Conservation (phyloP, 208 protist genomes). For the Wallacemonas sp. region DNA sequence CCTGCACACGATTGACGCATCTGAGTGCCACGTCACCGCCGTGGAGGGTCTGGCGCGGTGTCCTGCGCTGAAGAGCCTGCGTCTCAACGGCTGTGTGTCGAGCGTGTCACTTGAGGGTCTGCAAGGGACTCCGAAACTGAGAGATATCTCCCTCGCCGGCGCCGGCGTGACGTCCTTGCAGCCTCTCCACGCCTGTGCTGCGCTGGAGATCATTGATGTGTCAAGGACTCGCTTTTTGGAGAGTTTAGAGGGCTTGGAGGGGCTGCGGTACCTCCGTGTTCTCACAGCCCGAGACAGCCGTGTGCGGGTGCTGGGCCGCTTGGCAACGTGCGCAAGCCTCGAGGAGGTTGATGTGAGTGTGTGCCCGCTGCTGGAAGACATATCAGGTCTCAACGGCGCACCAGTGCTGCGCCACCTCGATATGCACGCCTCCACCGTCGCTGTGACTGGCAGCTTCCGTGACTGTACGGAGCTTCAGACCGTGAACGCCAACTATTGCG, state of each 20-base stretch:
- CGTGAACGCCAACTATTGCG: not conserved
- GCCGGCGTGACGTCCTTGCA: not conserved
- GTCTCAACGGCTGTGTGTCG: not conserved
- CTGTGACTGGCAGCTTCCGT: not conserved
- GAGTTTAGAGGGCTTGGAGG: not conserved
- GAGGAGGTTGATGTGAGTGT: not conserved
- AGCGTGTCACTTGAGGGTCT: not conserved
- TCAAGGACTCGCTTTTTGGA: not conserved
- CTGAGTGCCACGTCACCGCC: not conserved
- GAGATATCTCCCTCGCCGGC: not conserved
- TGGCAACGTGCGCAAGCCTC: not conserved
- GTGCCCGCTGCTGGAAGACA: not conserved
- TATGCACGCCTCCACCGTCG: not conserved
- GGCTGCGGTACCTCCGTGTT: not conserved
- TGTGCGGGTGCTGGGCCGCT: not conserved
- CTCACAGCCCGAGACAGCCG: not conserved
- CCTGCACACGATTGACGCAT: not conserved
- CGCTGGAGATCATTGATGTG: not conserved
- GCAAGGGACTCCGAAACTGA: not conserved
- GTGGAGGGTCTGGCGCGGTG: not conserved
- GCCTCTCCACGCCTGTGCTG: not conserved
- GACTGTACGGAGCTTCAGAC: not conserved
- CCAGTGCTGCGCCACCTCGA: not conserved
- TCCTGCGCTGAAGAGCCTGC: not conserved
- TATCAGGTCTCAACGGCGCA: slow-evolving; percentile 1